Conservation (phyloP, 2,329 filamentous ascomycete genomes). For the Fusarium irregulare region DNA sequence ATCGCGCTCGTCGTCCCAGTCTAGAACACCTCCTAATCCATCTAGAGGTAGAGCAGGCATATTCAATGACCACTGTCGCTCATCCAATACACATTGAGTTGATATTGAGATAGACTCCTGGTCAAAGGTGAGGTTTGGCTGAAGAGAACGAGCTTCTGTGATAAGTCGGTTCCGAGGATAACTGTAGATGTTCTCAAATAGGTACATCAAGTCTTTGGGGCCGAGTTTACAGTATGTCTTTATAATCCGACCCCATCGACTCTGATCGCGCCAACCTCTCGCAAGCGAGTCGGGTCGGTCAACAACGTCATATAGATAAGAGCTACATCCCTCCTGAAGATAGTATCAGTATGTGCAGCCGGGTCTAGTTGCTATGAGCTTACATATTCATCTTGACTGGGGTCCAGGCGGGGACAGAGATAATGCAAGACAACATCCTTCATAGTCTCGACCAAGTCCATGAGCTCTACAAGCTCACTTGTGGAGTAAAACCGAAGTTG, state of each 20-base stretch:
- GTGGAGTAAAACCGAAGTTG: constrained; percentile 59
- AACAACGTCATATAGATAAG: constrained; percentile 40
- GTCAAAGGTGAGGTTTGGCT: constrained; percentile 58
- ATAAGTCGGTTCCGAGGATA: constrained; percentile 60
- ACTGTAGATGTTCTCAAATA: constrained; percentile 60
- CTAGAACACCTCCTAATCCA: constrained; percentile 54
- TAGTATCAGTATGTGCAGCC: constrained; percentile 5
- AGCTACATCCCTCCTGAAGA: constrained; percentile 34
- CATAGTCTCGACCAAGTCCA: constrained; percentile 59
- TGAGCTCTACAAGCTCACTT: constrained; percentile 57
- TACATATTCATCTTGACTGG: constrained; percentile 50
- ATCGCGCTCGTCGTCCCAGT: constrained; percentile 55
- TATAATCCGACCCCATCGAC: constrained; percentile 54
- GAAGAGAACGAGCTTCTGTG: constrained; percentile 53
- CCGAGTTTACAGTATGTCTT: constrained; percentile 62
- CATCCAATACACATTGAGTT: constrained; percentile 53
- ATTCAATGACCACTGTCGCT: constrained; percentile 51
- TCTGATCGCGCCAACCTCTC: constrained; percentile 53
- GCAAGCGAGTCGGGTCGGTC: constrained; percentile 49
- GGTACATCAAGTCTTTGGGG: constrained; percentile 61
- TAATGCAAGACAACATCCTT: constrained; percentile 58
- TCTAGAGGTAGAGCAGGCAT: constrained; percentile 51
- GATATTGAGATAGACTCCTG: constrained; percentile 58
- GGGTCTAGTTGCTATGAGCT: constrained; percentile 25
- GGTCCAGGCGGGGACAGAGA: constrained; percentile 59